phyloP scores from a whole-genome alignment of 352 stramenopile genomes.

The Blastocystis sp. region DNA sequence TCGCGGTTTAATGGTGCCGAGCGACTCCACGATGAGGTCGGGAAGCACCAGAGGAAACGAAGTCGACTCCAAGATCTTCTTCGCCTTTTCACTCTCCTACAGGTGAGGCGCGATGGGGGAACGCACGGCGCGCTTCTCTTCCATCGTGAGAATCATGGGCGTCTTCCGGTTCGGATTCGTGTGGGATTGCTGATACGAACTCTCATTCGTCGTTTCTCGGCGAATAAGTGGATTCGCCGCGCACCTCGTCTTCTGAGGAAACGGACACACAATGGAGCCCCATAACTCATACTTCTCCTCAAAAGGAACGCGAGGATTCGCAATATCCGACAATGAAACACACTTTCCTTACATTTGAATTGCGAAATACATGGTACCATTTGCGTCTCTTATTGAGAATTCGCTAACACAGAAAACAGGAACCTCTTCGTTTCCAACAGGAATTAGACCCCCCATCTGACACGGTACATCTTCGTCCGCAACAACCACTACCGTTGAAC shows the following conservation, averaged over 20 bases:
- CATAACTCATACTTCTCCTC: not conserved
- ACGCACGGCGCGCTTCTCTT: not conserved
- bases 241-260: not conserved
- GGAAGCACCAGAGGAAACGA: not conserved
- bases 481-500: not conserved
- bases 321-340: slow-evolving; percentile 10
- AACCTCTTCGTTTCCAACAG: not conserved
- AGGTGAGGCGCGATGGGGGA: not conserved
- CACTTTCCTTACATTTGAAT: not conserved
- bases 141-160: not conserved
- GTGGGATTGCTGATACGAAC: not conserved
- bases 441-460: not conserved
- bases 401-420: slow-evolving; percentile 21
- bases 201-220: not conserved
- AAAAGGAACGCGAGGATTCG: not conserved
- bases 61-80: not conserved
- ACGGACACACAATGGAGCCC: slow-evolving; percentile 1
- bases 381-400: slow-evolving; percentile 24
- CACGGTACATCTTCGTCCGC: slow-evolving; percentile 15
- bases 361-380: not conserved
- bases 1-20: not conserved
- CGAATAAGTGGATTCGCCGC: slow-evolving; percentile 1
- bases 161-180: not conserved
- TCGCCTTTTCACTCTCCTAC: not conserved
- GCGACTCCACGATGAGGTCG: not conserved